These are phyloP conservation scores for Claviceps arundinis DNA, from an alignment of 2,329 filamentous ascomycete genomes.

Conservation along the genomic window DNA sequence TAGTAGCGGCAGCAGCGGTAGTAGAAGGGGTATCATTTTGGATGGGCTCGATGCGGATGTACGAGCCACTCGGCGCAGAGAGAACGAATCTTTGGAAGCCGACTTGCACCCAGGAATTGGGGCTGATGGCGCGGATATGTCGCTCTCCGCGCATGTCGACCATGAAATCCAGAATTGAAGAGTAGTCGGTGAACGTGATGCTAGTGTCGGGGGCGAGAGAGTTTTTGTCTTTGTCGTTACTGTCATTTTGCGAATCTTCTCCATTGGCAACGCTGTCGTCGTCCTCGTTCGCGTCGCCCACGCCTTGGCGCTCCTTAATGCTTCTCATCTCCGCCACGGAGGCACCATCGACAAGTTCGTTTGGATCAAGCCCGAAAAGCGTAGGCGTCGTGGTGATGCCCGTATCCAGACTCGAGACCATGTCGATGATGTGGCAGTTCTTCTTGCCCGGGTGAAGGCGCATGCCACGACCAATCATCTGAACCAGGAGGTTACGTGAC, in stretches of 20 bases:
- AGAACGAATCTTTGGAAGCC: constrained; percentile 60
- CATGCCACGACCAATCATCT: constrained; percentile 96
- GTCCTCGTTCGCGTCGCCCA: constrained; percentile 13
- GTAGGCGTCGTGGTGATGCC: constrained; percentile 87
- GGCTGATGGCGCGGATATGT: constrained; percentile 65
- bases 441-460: constrained; percentile 66
- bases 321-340: constrained; percentile 47
- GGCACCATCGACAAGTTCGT: constrained; percentile 57
- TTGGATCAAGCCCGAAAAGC: constrained; percentile 80
- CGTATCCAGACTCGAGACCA: constrained; percentile 73
- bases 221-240: not conserved
- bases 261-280: not conserved
- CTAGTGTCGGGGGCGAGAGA: constrained; percentile 18
- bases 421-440: constrained; percentile 90
- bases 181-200: constrained; percentile 80
- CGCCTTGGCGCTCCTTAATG: constrained; percentile 34
- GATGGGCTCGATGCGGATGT: constrained; percentile 37
- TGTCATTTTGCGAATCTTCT: not conserved
- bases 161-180: constrained; percentile 81
- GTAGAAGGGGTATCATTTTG: constrained; percentile 2
- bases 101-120: constrained; percentile 71
- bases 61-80: constrained; percentile 49
- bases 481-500: constrained; percentile 84
- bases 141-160: constrained; percentile 66
- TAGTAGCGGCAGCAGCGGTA: not conserved